phyloP scores from a whole-genome alignment of 1,284 basidiomycete species.

The Lignosus rhinocerotis region DNA sequence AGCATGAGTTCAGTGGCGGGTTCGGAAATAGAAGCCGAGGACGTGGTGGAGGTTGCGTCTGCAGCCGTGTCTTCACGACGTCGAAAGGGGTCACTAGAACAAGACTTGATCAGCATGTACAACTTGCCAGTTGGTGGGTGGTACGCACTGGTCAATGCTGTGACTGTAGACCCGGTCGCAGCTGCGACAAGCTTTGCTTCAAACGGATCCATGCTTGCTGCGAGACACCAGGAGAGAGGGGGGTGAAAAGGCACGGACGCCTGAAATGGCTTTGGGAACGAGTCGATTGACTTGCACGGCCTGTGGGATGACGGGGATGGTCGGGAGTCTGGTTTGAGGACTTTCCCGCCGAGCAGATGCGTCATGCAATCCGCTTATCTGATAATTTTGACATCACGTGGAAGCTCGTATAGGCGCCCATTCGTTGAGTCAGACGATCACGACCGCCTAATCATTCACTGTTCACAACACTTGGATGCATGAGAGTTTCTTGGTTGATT shows the following conservation, averaged over 20 bases:
- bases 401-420: slow-evolving; percentile 13
- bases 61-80: slow-evolving; percentile 90
- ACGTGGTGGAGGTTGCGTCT: slow-evolving; percentile 67
- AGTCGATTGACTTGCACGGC: slow-evolving; percentile 18
- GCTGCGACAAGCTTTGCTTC: slow-evolving; percentile 82
- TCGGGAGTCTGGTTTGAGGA: slow-evolving; percentile 3
- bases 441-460: not conserved
- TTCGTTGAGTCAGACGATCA: not conserved
- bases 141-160: slow-evolving; percentile 77
- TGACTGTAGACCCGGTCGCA: slow-evolving; percentile 77
- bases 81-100: slow-evolving; percentile 90
- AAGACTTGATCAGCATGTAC: not conserved
- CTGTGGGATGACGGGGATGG: slow-evolving; percentile 1
- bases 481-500: slow-evolving; percentile 10
- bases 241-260: not conserved
- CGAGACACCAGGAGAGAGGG: not conserved
- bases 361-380: slow-evolving; percentile 26
- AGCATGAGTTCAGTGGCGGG: slow-evolving; percentile 58
- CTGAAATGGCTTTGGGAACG: slow-evolving; percentile 3
- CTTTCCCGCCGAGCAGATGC: slow-evolving; percentile 20
- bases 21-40: slow-evolving; percentile 49
- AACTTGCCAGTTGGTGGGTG: slow-evolving; percentile 5
- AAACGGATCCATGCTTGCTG: slow-evolving; percentile 61
- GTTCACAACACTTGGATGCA: not conserved
- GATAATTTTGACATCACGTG: slow-evolving; percentile 18